Evolutionary conservation across 805 yeast genomes (phyloP).

Genomic region (Teunomyces kruisii): DNA sequence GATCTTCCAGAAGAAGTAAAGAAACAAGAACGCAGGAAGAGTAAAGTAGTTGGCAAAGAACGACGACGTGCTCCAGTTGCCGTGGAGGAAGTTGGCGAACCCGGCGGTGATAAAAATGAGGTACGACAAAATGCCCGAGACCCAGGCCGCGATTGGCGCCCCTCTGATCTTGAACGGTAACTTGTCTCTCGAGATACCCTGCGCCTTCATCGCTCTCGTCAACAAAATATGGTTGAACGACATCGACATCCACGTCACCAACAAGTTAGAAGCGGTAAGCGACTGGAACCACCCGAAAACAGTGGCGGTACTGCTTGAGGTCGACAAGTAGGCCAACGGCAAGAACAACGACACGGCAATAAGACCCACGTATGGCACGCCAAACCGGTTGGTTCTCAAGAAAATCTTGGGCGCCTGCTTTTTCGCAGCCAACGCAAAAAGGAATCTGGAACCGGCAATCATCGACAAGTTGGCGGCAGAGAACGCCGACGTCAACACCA

Average conservation of each 20-base stretch:
- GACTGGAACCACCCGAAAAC: constrained; percentile 37
- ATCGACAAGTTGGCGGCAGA: constrained; percentile 34
- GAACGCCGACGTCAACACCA: constrained; percentile 40
- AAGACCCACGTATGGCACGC: background rate
- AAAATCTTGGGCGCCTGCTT: constrained; percentile 39
- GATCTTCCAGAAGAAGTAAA: constrained; percentile 34
- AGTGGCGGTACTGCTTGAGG: constrained; percentile 21
- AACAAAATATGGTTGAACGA: constrained; percentile 29
- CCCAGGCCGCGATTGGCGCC: constrained; percentile 31
- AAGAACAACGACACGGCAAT: constrained; percentile 19
- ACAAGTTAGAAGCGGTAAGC: constrained; percentile 27
- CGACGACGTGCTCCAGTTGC: constrained; percentile 12
- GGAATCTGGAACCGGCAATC: constrained; percentile 28
- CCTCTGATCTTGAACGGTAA: constrained; percentile 29
- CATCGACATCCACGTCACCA: constrained; percentile 32
- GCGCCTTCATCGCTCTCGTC: constrained; percentile 39
- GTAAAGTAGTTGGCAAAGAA: constrained; percentile 23
- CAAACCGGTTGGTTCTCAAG: constrained; percentile 14
- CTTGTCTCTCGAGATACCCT: constrained; percentile 30
- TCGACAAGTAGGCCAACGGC: constrained; percentile 38
- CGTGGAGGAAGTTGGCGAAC: constrained; percentile 31
- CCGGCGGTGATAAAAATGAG: constrained; percentile 35
- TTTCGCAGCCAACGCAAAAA: constrained; percentile 37
- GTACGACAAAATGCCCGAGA: constrained; percentile 18
- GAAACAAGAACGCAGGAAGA: constrained; percentile 23